Conservation (phyloP, 495 filamentous ascomycete species). For the Physcia stellaris region DNA sequence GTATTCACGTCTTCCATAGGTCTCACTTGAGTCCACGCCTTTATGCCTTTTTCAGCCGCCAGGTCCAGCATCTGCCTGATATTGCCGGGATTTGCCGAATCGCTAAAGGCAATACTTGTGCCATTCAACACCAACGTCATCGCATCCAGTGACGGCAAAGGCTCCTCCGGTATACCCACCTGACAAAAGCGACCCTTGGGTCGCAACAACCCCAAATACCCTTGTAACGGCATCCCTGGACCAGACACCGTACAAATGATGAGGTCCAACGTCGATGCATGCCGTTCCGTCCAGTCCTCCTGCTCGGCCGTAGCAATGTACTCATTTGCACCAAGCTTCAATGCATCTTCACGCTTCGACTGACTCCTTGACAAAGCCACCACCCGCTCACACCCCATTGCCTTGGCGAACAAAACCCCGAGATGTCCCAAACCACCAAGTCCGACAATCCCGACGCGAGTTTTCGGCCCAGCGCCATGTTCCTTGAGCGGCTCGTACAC, state of each 20-base stretch:
- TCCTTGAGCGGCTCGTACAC: conserved; percentile 59
- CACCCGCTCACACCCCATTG: conserved; percentile 59
- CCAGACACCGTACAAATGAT: conserved; percentile 68
- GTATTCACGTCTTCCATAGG: conserved; percentile 60
- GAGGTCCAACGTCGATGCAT: conserved; percentile 52
- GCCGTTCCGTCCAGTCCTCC: conserved; percentile 48
- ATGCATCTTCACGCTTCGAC: conserved; percentile 52
- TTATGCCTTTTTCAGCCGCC: conserved; percentile 58
- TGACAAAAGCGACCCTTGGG: conserved; percentile 63
- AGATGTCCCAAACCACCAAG: conserved; percentile 68
- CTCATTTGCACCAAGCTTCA: conserved; percentile 39
- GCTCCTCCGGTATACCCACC: conserved; percentile 58
- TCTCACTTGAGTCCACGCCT: conserved; percentile 56
- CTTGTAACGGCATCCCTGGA: conserved; percentile 55
- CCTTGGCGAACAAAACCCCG: conserved; percentile 42
- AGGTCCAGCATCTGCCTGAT: conserved; percentile 63
- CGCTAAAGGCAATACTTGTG: conserved; percentile 54
- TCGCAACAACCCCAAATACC: conserved; percentile 55
- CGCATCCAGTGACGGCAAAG: conserved; percentile 44
- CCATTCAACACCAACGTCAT: conserved; percentile 56
- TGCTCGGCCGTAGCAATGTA: conserved; percentile 76
- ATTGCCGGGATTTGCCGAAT: conserved; percentile 64
- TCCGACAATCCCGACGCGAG: conserved; percentile 65
- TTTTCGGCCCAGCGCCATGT: conserved; percentile 61
- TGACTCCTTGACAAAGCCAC: conserved; percentile 60